Conservation (phyloP, 768 basidiomycete species). For the Suillus fuscotomentosus region DNA sequence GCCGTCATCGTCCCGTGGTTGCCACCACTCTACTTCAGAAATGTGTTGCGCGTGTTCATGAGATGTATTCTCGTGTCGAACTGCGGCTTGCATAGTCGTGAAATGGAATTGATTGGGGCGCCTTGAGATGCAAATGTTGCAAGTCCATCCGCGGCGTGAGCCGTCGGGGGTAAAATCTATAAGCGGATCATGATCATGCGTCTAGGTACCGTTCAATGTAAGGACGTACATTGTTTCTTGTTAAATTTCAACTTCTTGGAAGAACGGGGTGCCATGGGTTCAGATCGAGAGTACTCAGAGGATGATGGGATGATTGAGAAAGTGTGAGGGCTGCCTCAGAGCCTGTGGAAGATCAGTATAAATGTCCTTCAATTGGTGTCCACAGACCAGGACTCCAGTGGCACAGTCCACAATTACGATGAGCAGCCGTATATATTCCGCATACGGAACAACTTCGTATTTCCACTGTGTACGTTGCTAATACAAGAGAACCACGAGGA, state of each 20-base stretch:
- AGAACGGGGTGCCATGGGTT: background rate
- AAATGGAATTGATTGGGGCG: conserved; percentile 20
- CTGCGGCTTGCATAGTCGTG: conserved; percentile 26
- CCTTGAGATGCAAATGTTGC: conserved; percentile 29
- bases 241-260: background rate
- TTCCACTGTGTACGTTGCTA: background rate
- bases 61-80: conserved; percentile 29
- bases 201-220: no score
- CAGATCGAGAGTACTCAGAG: background rate
- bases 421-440: background rate
- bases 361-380: background rate
- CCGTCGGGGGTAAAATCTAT: conserved; percentile 25
- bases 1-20: conserved; percentile 16
- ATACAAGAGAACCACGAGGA: background rate
- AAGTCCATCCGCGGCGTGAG: conserved; percentile 31
- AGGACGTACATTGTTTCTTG: conserved; percentile 1
- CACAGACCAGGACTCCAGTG: background rate
- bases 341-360: background rate
- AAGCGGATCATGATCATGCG: background rate
- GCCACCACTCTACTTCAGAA: conserved; percentile 11
- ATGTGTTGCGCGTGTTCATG: conserved; percentile 18
- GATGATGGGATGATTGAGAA: background rate
- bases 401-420: background rate
- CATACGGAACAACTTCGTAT: background rate
- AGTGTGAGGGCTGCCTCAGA: background rate